phyloP scores from a whole-genome alignment of 2,329 filamentous ascomycete genomes.

The Graphilbum fragrans region DNA sequence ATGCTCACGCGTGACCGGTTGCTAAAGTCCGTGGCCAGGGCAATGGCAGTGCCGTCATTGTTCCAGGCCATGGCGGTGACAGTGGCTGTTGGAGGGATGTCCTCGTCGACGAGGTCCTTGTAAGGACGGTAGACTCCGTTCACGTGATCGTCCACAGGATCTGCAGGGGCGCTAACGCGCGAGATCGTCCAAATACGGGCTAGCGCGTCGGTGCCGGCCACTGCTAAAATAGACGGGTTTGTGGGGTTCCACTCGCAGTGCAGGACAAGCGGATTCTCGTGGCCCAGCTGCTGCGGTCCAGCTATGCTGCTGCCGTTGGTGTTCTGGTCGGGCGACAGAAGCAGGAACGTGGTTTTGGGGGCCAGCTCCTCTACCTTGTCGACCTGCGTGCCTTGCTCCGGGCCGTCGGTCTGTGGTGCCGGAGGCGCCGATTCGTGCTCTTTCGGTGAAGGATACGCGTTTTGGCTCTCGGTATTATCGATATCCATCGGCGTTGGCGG shows the following conservation, averaged over 20 bases:
- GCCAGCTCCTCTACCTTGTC: conserved; percentile 51
- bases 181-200: conserved; percentile 55
- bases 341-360: conserved; percentile 48
- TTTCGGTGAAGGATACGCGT: conserved; percentile 54
- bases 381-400: conserved; percentile 51
- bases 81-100: conserved; percentile 36
- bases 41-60: conserved; percentile 40
- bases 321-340: conserved; percentile 32
- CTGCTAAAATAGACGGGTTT: conserved; percentile 53
- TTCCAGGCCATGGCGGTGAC: conserved; percentile 52
- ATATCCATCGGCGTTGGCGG: conserved; percentile 44
- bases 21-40: conserved; percentile 43
- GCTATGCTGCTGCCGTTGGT: conserved; percentile 19
- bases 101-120: conserved; percentile 38
- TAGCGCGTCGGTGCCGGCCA: conserved; percentile 58
- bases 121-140: conserved; percentile 26
- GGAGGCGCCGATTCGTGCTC: conserved; percentile 44
- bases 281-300: conserved; percentile 10
- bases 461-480: conserved; percentile 37
- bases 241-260: conserved; percentile 58
- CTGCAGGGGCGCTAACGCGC: conserved; percentile 34
- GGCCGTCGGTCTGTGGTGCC: conserved; percentile 44
- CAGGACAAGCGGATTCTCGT: conserved; percentile 49
- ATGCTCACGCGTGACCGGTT: conserved; percentile 41
- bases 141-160: conserved; percentile 36